phyloP scores from a whole-genome alignment of 2,329 filamentous ascomycete species.

The Scytalidium sp. region DNA sequence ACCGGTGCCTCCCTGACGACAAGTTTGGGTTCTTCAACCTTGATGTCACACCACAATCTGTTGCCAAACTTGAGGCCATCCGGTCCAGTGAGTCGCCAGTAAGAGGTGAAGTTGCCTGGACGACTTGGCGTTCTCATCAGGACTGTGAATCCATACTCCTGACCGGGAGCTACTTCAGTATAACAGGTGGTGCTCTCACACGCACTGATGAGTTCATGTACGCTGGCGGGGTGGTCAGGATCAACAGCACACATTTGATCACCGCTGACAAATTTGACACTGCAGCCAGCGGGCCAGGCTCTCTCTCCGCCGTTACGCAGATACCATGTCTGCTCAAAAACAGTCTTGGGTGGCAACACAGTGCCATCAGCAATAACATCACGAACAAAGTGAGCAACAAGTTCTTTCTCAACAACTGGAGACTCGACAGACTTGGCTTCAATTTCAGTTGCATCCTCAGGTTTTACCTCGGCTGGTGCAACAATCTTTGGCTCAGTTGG shows the following conservation, averaged over 20 bases:
- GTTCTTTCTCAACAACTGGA: slow-evolving; percentile 32
- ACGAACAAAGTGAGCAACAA: slow-evolving; percentile 68
- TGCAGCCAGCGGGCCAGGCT: slow-evolving; percentile 85
- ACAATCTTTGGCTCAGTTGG: slow-evolving; percentile 49
- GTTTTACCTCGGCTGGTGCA: slow-evolving; percentile 25
- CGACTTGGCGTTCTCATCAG: slow-evolving; percentile 77
- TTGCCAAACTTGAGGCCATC: slow-evolving; percentile 85
- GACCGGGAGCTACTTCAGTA: slow-evolving; percentile 65
- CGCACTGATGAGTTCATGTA: slow-evolving; percentile 72
- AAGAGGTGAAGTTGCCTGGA: slow-evolving; percentile 80
- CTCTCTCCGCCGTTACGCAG: slow-evolving; percentile 78
- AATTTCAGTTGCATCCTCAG: slow-evolving; percentile 31
- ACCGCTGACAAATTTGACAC: slow-evolving; percentile 86
- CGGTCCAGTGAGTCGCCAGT: slow-evolving; percentile 88
- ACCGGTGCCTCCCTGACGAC: slow-evolving; percentile 31
- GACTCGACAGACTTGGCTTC: slow-evolving; percentile 18
- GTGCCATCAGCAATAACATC: slow-evolving; percentile 81
- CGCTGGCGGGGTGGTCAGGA: slow-evolving; percentile 72
- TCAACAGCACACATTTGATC: slow-evolving; percentile 96
- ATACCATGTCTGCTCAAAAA: slow-evolving; percentile 89
- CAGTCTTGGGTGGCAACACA: slow-evolving; percentile 62
- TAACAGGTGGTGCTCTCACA: slow-evolving; percentile 79
- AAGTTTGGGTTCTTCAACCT: slow-evolving; percentile 46
- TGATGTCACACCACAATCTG: slow-evolving; percentile 91
- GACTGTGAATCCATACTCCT: slow-evolving; percentile 79